These are phyloP conservation scores for Barbarea vulgaris DNA, from an alignment of 345 rosid genomes.

Conservation along the genomic window DNA sequence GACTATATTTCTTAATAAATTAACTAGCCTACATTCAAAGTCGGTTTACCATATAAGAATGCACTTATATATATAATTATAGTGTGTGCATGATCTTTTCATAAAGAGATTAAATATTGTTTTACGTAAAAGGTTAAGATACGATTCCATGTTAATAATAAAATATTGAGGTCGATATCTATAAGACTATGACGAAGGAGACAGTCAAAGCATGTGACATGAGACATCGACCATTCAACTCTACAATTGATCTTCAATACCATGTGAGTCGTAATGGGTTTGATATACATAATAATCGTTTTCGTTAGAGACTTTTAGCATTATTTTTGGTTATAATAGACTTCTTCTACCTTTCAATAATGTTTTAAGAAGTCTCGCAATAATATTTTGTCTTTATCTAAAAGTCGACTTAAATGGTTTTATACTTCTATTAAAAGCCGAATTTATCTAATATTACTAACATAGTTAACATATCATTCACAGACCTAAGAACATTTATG, in stretches of 20 bases:
- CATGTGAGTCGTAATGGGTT: constrained; percentile 34
- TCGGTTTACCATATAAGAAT: constrained; percentile 30
- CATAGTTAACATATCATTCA: too few relatives aligned
- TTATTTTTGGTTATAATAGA: not conserved
- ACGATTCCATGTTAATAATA: constrained; percentile 27
- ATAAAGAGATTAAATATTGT: constrained; percentile 25
- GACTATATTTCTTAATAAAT: constrained; percentile 25
- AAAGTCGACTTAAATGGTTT: not conserved
- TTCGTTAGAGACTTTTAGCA: constrained; percentile 8
- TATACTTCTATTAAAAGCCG: not conserved
- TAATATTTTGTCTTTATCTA: not conserved
- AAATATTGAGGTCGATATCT: constrained; percentile 31
- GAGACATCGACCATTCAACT: constrained; percentile 42
- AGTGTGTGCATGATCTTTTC: constrained; percentile 38
- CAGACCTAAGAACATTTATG: too few relatives aligned
- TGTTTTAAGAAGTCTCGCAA: not conserved
- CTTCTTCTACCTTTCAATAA: constrained; percentile 8
- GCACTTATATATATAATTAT: constrained; percentile 10
- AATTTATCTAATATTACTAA: not conserved
- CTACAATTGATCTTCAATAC: constrained; percentile 15
- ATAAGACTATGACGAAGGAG: constrained; percentile 32
- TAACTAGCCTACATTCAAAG: constrained; percentile 40
- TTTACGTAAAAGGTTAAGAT: constrained; percentile 39
- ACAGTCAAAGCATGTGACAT: constrained; percentile 45
- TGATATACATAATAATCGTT: constrained; percentile 7